Conservation (phyloP, 495 filamentous ascomycete genomes). For the Trichoderma gamsii region DNA sequence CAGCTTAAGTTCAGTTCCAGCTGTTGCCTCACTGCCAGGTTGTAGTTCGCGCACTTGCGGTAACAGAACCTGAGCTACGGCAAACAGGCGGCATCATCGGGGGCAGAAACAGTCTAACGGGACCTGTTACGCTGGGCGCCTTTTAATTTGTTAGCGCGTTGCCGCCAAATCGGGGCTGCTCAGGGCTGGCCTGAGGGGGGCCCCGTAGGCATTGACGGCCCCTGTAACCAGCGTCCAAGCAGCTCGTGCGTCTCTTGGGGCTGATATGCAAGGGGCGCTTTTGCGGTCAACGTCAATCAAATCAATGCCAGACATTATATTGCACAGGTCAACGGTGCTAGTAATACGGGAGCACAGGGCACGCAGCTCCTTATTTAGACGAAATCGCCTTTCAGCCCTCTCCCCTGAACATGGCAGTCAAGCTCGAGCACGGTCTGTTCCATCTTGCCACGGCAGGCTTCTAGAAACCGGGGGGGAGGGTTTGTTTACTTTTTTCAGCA, state of each 20-base stretch:
- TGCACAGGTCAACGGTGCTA: neutral
- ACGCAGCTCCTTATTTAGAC: slow-evolving; percentile 2
- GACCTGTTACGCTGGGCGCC: neutral
- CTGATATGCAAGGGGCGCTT: neutral
- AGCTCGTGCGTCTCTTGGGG: neutral
- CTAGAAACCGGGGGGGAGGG: too few species aligned
- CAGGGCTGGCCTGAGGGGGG: neutral
- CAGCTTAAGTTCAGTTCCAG: neutral
- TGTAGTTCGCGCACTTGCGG: neutral
- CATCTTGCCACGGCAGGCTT: neutral
- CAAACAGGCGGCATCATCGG: slow-evolving; percentile 4
- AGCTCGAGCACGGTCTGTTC: neutral
- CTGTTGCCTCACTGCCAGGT: neutral
- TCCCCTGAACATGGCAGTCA: neutral
- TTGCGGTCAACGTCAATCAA: neutral
- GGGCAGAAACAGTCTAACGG: neutral
- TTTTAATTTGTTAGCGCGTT: neutral
- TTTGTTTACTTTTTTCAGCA: too few species aligned
- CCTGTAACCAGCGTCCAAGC: neutral
- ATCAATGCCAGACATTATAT: neutral
- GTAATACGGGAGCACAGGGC: slow-evolving; percentile 2
- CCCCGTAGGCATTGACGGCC: neutral
- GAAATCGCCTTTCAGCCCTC: neutral
- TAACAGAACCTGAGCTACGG: neutral
- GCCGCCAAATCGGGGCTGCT: slow-evolving; percentile 7